Conservation (phyloP, 129 eudicot species). For the Daucus carota region DNA sequence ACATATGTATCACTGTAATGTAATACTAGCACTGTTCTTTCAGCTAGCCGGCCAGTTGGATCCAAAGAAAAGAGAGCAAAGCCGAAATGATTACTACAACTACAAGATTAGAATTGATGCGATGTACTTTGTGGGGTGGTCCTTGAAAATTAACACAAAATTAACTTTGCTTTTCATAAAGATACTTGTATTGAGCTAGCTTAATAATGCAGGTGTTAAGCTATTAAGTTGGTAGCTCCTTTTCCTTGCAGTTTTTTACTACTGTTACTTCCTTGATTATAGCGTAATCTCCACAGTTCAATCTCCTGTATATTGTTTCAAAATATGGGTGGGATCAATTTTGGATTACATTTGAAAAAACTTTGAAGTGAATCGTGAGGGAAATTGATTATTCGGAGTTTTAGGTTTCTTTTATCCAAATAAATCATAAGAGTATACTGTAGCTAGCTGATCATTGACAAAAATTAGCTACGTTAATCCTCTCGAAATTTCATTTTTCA, state of each 20-base stretch:
- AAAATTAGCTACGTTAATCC: too few relatives aligned
- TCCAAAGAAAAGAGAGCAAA: not conserved
- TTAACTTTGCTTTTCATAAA: not conserved
- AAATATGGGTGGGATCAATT: not conserved
- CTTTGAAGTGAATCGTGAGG: not conserved
- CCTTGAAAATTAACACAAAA: conserved; percentile 2
- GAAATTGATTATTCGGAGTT: not conserved
- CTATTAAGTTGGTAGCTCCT: not conserved
- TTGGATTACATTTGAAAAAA: not conserved
- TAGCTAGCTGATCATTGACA: too few relatives aligned
- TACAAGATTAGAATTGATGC: not conserved
- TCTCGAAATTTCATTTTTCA: too few relatives aligned
- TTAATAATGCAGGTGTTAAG: not conserved
- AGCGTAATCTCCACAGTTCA: conserved; percentile 1
- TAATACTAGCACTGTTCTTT: not conserved
- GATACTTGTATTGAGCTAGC: not conserved
- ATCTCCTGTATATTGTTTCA: not conserved
- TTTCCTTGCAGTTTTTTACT: not conserved
- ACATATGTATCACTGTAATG: not conserved
- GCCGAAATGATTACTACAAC: conserved; percentile 7
- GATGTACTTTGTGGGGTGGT: not conserved
- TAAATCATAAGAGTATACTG: too few relatives aligned
- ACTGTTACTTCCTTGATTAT: not conserved
- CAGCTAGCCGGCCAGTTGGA: not conserved
- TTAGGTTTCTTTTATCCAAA: too few relatives aligned